Evolutionary conservation across 1,284 basidiomycete species (phyloP), one percentile per base, ranked within the genome.

Genomic region (Sporisorium graminicola): DNA sequence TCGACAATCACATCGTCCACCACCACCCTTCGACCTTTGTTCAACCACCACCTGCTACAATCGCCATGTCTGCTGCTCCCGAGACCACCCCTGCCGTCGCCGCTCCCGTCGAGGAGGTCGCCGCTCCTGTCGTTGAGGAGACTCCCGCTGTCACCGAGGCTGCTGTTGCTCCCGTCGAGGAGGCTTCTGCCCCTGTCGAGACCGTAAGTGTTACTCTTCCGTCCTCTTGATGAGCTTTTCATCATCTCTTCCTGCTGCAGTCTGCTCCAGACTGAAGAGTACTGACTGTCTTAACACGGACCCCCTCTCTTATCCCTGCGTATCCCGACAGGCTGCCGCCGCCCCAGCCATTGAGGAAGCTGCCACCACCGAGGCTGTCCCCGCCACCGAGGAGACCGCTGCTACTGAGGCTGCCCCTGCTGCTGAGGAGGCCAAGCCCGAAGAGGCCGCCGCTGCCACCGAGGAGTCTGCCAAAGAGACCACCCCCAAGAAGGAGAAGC

Each of bases 401-500:
- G 59, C 69, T 14, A 52, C 55, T 3, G 24, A 56, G 44, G 58
- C 68, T 43, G 64, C 72, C 55, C 57, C 65, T 47, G 74, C 60
- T 42, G 46, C 54, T 50, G 58, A 58, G 18, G 74, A 77, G 58
- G 59, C 65, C 35, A 49, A 61, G 37, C 49, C 65, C 47, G 58
- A 57, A n/a, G 77, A 65, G 60, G 51, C 65, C n/a, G 70, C 63
- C 54, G 65, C 72, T 33, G 50, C 58, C 26, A 37, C 58, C 47
- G 76, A 68, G 46, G 73, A 72, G 54, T 63, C 64, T n/a, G 59
- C 75, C 55, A 70, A 77, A 63, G 75, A 74, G 60, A 56, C 61
- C 42, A 50, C 75, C 26, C 79, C 78, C 62, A 81, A 81, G 79
- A 81, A 81, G 79, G 79, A 81, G 74, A 81, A 81, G 79, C 79